Evolutionary conservation across 2,329 filamentous ascomycete genomes (phyloP).

Genomic region (Pyrenochaeta sp.): DNA sequence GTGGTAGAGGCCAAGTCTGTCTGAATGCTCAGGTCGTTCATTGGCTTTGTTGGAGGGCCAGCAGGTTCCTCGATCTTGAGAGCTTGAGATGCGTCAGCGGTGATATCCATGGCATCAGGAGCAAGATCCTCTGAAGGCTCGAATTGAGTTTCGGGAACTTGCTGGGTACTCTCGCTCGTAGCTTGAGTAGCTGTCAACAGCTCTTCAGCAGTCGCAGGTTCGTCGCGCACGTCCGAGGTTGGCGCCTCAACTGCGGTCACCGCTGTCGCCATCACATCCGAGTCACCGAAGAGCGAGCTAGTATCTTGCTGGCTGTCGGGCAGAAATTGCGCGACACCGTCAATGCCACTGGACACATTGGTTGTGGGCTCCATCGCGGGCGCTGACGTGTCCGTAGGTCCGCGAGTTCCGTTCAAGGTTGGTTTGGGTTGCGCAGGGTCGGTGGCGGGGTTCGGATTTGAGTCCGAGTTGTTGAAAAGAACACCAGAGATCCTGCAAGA

Average conservation of each 20-base stretch:
- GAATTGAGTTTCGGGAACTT: conserved; percentile 40
- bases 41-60: conserved; percentile 40
- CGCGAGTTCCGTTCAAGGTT: conserved; percentile 42
- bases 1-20: conserved; percentile 25
- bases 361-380: conserved; percentile 47
- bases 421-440: conserved; percentile 30
- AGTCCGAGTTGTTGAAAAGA: conserved; percentile 44
- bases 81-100: conserved; percentile 22
- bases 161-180: conserved; percentile 34
- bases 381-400: conserved; percentile 28
- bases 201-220: conserved; percentile 22
- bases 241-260: conserved; percentile 52
- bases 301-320: conserved; percentile 49
- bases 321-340: conserved; percentile 52
- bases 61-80: conserved; percentile 16
- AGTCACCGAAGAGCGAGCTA: conserved; percentile 50
- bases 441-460: conserved; percentile 23
- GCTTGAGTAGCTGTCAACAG: conserved; percentile 23
- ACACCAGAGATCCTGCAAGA: conserved; percentile 43
- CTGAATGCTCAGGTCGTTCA: conserved; percentile 42
- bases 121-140: conserved; percentile 14
- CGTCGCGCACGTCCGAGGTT: conserved; percentile 45
- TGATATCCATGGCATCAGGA: conserved; percentile 39
- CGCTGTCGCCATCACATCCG: conserved; percentile 35
- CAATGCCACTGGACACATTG: conserved; percentile 54